Evolutionary conservation across 2,329 filamentous ascomycete genomes (phyloP).

Genomic region (Rutstroemia sp.): DNA sequence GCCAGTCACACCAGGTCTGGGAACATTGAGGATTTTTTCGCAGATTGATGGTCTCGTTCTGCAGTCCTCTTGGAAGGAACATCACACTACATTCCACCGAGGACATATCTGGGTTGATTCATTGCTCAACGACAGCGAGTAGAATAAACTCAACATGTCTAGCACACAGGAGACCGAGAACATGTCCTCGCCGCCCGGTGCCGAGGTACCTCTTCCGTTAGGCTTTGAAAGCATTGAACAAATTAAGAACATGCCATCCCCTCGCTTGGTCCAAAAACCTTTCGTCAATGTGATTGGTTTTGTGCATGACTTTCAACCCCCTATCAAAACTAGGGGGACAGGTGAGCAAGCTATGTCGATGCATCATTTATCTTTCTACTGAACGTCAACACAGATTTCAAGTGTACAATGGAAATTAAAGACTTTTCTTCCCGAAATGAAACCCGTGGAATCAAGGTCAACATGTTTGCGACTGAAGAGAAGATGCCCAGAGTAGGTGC

Average conservation of each 20-base stretch:
- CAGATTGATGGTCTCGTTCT: no score
- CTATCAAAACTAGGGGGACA: constrained; percentile 40
- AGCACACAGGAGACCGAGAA: background rate
- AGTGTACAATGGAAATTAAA: constrained; percentile 52
- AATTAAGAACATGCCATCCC: constrained; percentile 28
- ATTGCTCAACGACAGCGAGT: background rate
- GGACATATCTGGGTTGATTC: background rate
- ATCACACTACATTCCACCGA: no score
- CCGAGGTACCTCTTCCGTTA: background rate
- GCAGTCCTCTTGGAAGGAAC: no score
- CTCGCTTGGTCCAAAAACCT: background rate
- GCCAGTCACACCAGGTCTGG: no score
- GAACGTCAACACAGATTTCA: constrained; percentile 41
- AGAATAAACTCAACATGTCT: background rate
- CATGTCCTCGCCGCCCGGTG: background rate
- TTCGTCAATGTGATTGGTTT: constrained; percentile 60
- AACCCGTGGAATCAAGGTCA: constrained; percentile 39
- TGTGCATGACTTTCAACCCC: constrained; percentile 55
- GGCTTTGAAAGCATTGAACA: constrained; percentile 37
- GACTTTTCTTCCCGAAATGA: constrained; percentile 44
- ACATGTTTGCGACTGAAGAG: constrained; percentile 50
- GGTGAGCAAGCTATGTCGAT: constrained; percentile 35
- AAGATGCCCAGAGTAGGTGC: constrained; percentile 41
- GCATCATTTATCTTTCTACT: background rate
- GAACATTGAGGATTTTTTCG: no score